Evolutionary conservation across 2,329 filamentous ascomycete species (phyloP).

Genomic region (Bipolaris bicolor): DNA sequence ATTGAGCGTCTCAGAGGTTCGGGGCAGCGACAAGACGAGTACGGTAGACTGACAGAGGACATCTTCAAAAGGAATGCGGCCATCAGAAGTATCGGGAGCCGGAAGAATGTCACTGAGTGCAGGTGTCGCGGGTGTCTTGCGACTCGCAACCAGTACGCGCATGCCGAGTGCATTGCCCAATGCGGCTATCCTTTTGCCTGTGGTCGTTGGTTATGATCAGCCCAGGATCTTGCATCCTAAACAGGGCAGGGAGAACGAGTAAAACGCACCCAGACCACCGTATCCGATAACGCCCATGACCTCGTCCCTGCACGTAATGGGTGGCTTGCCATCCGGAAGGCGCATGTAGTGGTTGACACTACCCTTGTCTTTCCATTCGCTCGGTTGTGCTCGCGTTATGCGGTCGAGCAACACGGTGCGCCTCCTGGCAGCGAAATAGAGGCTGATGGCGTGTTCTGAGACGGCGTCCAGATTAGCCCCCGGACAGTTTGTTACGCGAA

Average conservation of each 20-base stretch:
- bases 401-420: slow-evolving; percentile 46
- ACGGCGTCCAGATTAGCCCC: slow-evolving; percentile 57
- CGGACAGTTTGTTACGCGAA: slow-evolving; percentile 56
- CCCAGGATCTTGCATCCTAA: slow-evolving; percentile 13
- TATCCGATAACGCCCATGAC: slow-evolving; percentile 59
- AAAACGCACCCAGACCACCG: slow-evolving; percentile 53
- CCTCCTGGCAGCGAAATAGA: slow-evolving; percentile 57
- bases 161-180: slow-evolving; percentile 57
- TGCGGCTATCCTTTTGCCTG: slow-evolving; percentile 53
- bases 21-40: slow-evolving; percentile 46
- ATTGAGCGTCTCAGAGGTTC: slow-evolving; percentile 41
- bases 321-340: slow-evolving; percentile 47
- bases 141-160: slow-evolving; percentile 57
- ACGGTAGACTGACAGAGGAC: slow-evolving; percentile 48
- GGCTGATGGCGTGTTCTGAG: slow-evolving; percentile 57
- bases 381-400: slow-evolving; percentile 34
- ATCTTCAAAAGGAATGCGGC: slow-evolving; percentile 46
- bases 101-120: slow-evolving; percentile 11
- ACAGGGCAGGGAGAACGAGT: slow-evolving; percentile 5
- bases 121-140: slow-evolving; percentile 32
- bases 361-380: slow-evolving; percentile 52
- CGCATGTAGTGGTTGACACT: slow-evolving; percentile 42
- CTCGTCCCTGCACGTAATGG: slow-evolving; percentile 57
- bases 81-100: slow-evolving; percentile 20
- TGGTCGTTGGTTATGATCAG: slow-evolving; percentile 12